phyloP scores from a whole-genome alignment of 805 yeast genomes.

The Candida stauntonica region DNA sequence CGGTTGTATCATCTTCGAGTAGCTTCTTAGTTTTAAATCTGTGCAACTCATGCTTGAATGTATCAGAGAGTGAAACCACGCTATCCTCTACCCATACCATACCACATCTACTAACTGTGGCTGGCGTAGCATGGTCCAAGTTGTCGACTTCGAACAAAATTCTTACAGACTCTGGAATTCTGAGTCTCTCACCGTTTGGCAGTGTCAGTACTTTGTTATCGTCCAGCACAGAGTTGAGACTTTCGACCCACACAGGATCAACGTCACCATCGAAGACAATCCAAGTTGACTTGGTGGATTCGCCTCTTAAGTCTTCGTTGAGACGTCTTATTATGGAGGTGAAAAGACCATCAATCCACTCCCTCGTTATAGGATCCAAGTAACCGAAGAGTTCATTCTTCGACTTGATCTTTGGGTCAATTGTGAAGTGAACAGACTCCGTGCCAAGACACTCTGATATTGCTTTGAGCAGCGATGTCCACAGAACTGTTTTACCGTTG shows the following conservation, averaged over 20 bases:
- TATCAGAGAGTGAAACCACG: constrained; percentile 22
- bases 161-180: constrained; percentile 57
- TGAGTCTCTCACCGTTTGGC: constrained; percentile 84
- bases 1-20: too few species aligned
- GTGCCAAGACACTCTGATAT: constrained; percentile 24
- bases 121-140: constrained; percentile 71
- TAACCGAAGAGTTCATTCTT: constrained; percentile 67
- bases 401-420: constrained; percentile 73
- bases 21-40: constrained; percentile 2
- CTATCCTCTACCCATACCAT: constrained; percentile 65
- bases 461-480: constrained; percentile 46
- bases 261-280: constrained; percentile 88
- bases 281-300: constrained; percentile 55
- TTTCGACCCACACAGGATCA: constrained; percentile 93
- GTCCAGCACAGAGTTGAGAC: constrained; percentile 84
- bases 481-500: constrained; percentile 61
- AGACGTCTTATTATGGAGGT: constrained; percentile 62
- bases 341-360: constrained; percentile 88
- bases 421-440: constrained; percentile 38
- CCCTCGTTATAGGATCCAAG: constrained; percentile 72
- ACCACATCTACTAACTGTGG: constrained; percentile 91
- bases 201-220: constrained; percentile 78
- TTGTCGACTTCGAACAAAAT: constrained; percentile 74
- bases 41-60: constrained; percentile 23
- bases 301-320: constrained; percentile 54